These are phyloP conservation scores for Actinomucor elegans DNA, from an alignment of 371 early-diverging fungal genomes.

Conservation along the genomic window DNA sequence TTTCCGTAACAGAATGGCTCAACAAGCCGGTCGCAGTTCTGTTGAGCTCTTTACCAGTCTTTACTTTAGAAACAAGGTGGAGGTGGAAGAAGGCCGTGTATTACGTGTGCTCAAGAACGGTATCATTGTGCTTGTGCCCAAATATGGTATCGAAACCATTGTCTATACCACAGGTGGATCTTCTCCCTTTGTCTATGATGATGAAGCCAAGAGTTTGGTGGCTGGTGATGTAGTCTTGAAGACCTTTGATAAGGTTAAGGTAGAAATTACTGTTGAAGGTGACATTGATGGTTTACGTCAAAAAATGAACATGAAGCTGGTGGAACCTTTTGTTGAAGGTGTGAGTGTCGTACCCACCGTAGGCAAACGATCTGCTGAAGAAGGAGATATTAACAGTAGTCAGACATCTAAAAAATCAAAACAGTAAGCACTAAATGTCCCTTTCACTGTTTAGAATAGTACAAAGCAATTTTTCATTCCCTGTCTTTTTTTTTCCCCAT, in stretches of 20 bases:
- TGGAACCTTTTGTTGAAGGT: conserved; percentile 54
- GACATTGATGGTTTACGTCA: conserved; percentile 68
- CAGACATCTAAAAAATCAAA: conserved; percentile 10
- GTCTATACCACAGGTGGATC: conserved; percentile 62
- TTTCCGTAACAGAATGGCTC: conserved; percentile 93
- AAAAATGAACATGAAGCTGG: conserved; percentile 65
- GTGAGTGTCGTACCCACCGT: conserved; percentile 5
- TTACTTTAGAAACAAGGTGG: conserved; percentile 88
- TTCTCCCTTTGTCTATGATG: conserved; percentile 35
- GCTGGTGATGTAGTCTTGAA: conserved; percentile 54
- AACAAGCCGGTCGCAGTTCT: conserved; percentile 91
- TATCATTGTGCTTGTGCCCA: conserved; percentile 88
- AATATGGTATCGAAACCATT: conserved; percentile 93
- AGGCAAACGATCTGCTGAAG: conserved; percentile 9
- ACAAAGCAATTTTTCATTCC: too few species aligned
- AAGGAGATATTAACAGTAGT: not conserved
- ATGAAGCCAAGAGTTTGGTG: conserved; percentile 34
- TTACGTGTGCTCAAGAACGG: conserved; percentile 93
- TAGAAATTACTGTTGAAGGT: conserved; percentile 79
- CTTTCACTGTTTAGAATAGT: too few species aligned
- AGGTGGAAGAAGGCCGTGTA: conserved; percentile 86
- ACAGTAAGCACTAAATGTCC: conserved; percentile 1
- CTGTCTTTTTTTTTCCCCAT: too few species aligned
- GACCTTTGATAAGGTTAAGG: conserved; percentile 77
- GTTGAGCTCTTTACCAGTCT: conserved; percentile 94